These are phyloP conservation scores for Fusarium buxicola DNA, from an alignment of 2,329 filamentous ascomycete genomes.

Conservation along the genomic window DNA sequence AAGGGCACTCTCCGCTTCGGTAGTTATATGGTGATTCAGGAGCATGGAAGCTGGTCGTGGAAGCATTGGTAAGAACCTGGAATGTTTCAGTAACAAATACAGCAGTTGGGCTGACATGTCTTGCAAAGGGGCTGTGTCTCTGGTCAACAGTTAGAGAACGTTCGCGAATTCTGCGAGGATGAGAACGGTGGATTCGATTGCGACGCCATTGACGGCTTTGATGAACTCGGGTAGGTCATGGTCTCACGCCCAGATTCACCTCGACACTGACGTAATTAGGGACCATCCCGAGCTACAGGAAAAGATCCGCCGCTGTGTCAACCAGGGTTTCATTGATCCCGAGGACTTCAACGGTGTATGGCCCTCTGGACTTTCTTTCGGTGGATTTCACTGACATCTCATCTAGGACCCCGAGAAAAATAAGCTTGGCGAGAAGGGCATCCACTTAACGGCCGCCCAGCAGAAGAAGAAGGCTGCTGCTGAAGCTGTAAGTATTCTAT, in stretches of 20 bases:
- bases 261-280: constrained; percentile 43
- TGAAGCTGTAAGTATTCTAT: constrained; percentile 36
- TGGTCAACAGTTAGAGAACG: constrained; percentile 75
- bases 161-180: constrained; percentile 67
- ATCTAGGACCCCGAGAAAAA: constrained; percentile 80
- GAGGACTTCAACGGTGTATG: constrained; percentile 91
- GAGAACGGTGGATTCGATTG: constrained; percentile 66
- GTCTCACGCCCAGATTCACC: background rate
- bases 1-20: constrained; percentile 87
- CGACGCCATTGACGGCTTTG: constrained; percentile 81
- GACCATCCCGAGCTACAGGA: constrained; percentile 71
- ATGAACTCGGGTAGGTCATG: constrained; percentile 71
- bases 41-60: constrained; percentile 77
- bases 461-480: constrained; percentile 52
- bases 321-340: constrained; percentile 82
- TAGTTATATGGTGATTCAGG: constrained; percentile 72
- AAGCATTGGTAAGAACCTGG: constrained; percentile 80
- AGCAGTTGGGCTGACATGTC: constrained; percentile 4
- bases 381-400: constrained; percentile 17
- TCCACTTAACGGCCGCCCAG: constrained; percentile 60
- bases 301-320: constrained; percentile 79
- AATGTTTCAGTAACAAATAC: background rate
- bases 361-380: constrained; percentile 26
- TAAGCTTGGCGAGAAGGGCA: constrained; percentile 73
- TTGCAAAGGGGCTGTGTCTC: constrained; percentile 85